Evolutionary conservation across 768 basidiomycete genomes (phyloP).

Genomic region (Auricularia sp.): DNA sequence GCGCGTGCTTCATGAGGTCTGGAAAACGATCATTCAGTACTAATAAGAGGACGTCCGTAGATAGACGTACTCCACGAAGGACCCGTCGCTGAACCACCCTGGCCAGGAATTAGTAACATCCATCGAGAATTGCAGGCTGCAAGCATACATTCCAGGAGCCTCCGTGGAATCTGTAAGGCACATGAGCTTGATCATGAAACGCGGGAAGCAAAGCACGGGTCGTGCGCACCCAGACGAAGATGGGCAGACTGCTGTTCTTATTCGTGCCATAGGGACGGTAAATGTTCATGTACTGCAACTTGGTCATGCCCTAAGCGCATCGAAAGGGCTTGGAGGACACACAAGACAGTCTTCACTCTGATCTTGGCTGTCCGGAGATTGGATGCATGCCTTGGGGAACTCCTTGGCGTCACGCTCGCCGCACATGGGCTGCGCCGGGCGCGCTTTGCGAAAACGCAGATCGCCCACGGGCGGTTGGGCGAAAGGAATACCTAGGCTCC

Average conservation of each 20-base stretch:
- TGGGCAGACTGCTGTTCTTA: neutral
- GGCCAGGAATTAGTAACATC: neutral
- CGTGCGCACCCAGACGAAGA: neutral
- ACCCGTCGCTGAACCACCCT: neutral
- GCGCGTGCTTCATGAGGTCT: neutral
- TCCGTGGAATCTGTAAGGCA: neutral
- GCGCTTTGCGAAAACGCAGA: slow-evolving; percentile 15
- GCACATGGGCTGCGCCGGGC: neutral
- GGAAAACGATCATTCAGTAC: neutral
- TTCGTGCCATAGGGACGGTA: neutral
- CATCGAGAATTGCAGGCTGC: neutral
- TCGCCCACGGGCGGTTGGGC: slow-evolving; percentile 24
- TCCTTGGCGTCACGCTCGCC: neutral
- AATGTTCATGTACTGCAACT: neutral
- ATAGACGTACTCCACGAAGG: neutral
- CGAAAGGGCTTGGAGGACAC: too few species aligned
- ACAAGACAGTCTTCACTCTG: neutral
- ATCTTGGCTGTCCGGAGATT: neutral
- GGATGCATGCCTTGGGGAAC: neutral
- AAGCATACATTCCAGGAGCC: neutral
- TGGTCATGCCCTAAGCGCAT: too few species aligned
- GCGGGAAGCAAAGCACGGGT: neutral
- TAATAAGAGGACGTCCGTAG: neutral
- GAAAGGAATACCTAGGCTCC: slow-evolving; percentile 36
- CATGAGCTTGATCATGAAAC: neutral